These are phyloP conservation scores for Inga oerstediana DNA, from an alignment of 306 rosid species.

Conservation along the genomic window DNA sequence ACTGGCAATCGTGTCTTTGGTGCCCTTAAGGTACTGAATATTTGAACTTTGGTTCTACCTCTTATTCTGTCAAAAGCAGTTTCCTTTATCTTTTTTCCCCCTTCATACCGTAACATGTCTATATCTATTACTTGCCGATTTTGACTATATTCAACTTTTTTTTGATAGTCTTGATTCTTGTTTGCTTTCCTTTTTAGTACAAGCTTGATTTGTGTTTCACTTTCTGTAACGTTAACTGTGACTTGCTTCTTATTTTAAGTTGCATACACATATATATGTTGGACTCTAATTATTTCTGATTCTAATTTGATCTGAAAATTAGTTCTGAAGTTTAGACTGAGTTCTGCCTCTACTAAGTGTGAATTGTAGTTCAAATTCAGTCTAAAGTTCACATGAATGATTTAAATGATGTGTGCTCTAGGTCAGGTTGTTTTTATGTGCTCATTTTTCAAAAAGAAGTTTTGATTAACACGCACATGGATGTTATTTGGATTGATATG, in stretches of 20 bases:
- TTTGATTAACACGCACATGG: too few species aligned
- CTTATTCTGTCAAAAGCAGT: neutral
- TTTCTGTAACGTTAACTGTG: neutral
- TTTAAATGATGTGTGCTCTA: neutral
- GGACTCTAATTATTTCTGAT: neutral
- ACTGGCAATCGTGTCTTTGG: constrained; percentile 92
- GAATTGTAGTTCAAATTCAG: neutral
- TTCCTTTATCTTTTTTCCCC: neutral
- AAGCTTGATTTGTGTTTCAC: neutral
- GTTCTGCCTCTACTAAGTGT: neutral
- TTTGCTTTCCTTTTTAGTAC: neutral
- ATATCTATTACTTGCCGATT: neutral
- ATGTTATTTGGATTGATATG: neutral
- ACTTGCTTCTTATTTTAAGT: neutral
- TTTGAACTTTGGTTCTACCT: neutral
- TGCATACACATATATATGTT: neutral
- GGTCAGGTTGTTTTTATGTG: neutral
- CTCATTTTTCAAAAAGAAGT: neutral
- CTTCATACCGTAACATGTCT: neutral
- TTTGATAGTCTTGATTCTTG: neutral
- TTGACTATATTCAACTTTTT: neutral
- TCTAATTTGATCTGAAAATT: neutral
- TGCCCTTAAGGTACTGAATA: constrained; percentile 62
- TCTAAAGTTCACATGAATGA: neutral
- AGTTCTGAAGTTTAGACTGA: neutral